Percentiles rank a stretch among this genome's conserved stretches.
Evolutionary conservation across 345 rosid species (phyloP).

Genomic region (Moringa oleifera): DNA sequence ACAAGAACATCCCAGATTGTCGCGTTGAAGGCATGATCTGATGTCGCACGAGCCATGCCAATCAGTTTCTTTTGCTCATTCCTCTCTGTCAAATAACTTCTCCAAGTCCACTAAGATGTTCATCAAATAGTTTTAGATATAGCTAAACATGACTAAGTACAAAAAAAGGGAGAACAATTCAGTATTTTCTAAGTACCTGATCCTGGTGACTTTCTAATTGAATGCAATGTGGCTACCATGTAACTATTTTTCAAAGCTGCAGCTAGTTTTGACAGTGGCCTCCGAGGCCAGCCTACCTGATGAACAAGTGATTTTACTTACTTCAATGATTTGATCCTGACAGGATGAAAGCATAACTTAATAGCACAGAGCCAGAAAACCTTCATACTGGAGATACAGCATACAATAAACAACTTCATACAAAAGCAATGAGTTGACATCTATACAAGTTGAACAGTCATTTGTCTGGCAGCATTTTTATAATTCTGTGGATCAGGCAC

Average conservation of each 20-base stretch:
- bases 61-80: slow-evolving; percentile 61
- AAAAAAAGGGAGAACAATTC: background rate
- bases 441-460: background rate
- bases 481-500: background rate
- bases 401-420: background rate
- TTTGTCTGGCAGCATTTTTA: slow-evolving; percentile 1
- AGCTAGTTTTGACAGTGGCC: slow-evolving; percentile 80
- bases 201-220: slow-evolving; percentile 46
- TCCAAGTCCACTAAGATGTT: slow-evolving; percentile 89
- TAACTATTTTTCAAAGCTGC: slow-evolving; percentile 92
- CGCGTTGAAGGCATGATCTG: slow-evolving; percentile 97
- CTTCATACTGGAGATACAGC: background rate
- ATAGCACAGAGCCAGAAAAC: background rate
- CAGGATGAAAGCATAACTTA: background rate
- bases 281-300: slow-evolving; percentile 96
- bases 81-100: slow-evolving; percentile 94
- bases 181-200: slow-evolving; percentile 44
- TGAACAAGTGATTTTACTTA: background rate
- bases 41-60: slow-evolving; percentile 99
- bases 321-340: background rate
- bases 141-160: background rate
- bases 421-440: background rate
- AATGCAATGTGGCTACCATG: slow-evolving; percentile 90
- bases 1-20: slow-evolving; percentile 99
- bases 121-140: slow-evolving; percentile 51